A percentile compares a stretch with the other conserved stretches of the same genome.
These are phyloP conservation scores for Aegilops umbellulata DNA, from an alignment of 176 grass and related monocot species.

Conservation along the genomic window DNA sequence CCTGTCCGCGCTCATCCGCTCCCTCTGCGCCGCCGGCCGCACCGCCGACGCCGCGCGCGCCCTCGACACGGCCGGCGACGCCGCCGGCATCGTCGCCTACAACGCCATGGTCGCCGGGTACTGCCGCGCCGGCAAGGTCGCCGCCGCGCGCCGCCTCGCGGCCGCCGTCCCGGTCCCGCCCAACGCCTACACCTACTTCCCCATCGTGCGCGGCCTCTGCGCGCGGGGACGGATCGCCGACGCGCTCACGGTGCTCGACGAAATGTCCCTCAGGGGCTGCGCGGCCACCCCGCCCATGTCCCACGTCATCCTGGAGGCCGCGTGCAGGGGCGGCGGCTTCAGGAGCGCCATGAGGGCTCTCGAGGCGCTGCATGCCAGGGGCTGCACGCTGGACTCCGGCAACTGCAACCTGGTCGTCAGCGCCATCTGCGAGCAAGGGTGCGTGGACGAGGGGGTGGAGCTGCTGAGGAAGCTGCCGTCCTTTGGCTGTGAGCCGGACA, in stretches of 20 bases:
- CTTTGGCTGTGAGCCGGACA: constrained; percentile 41
- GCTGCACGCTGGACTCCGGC: constrained; percentile 48
- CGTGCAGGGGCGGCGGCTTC: constrained; percentile 36
- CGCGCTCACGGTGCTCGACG: constrained; percentile 39
- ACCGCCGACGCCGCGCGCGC: constrained; percentile 37
- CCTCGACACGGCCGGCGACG: constrained; percentile 7
- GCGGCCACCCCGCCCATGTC: constrained; percentile 47
- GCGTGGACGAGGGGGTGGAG: constrained; percentile 30
- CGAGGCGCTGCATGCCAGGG: constrained; percentile 31
- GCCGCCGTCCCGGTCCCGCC: constrained; percentile 25
- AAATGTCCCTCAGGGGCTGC: constrained; percentile 36
- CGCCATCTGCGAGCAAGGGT: constrained; percentile 50
- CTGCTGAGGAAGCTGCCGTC: constrained; percentile 42
- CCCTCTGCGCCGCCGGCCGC: constrained; percentile 36
- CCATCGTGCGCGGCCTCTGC: constrained; percentile 47
- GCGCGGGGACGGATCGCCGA: constrained; percentile 36
- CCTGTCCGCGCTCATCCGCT: constrained; percentile 42
- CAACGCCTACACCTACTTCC: constrained; percentile 62
- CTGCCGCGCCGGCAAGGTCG: constrained; percentile 39
- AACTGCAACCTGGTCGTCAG: constrained; percentile 57
- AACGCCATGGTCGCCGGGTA: constrained; percentile 43
- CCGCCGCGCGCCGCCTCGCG: constrained; percentile 43
- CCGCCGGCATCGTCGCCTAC: constrained; percentile 38
- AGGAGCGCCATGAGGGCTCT: constrained; percentile 34
- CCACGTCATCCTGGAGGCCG: constrained; percentile 58